A percentile compares a stretch with the other conserved stretches of the same genome.
Evolutionary conservation across 768 basidiomycete species (phyloP).

Genomic region (Cystobasidium onofrii): DNA sequence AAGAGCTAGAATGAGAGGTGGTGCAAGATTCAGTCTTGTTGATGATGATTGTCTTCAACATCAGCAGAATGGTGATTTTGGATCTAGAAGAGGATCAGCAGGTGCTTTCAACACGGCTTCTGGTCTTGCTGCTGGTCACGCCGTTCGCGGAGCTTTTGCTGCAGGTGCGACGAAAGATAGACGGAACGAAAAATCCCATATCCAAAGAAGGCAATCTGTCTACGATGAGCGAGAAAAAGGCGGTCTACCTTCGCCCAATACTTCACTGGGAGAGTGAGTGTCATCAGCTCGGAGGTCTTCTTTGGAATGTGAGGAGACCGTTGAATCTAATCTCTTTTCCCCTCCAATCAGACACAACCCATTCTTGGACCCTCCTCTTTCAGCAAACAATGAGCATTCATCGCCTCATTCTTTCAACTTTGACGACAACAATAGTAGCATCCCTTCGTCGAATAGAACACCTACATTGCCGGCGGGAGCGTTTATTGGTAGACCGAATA

Average conservation of each 20-base stretch:
- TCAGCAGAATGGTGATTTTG: background rate
- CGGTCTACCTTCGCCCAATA: background rate
- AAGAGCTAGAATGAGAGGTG: background rate
- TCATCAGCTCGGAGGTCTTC: background rate
- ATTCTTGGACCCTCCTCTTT: constrained; percentile 18
- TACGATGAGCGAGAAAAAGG: background rate
- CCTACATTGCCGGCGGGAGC: background rate
- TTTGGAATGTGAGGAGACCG: no score
- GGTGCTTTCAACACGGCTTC: background rate
- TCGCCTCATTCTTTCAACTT: background rate
- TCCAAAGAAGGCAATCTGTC: background rate
- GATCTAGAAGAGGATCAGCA: background rate
- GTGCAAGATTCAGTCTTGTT: constrained; percentile 1
- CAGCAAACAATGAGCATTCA: background rate
- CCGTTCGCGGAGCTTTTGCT: background rate
- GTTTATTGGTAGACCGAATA: background rate
- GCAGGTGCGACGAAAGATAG: background rate
- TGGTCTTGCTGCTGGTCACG: background rate
- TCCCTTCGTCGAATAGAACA: background rate
- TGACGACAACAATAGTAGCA: background rate
- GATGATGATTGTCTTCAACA: constrained; percentile 8
- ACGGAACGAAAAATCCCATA: background rate
- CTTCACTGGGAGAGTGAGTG: constrained; percentile 14
- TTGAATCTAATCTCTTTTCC: no score
- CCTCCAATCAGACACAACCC: constrained; percentile 13